Evolutionary conservation across 108 stramenopile genomes (phyloP), one percentile per base, ranked within the genome.

Genomic region (Asterionellopsis glacialis): DNA sequence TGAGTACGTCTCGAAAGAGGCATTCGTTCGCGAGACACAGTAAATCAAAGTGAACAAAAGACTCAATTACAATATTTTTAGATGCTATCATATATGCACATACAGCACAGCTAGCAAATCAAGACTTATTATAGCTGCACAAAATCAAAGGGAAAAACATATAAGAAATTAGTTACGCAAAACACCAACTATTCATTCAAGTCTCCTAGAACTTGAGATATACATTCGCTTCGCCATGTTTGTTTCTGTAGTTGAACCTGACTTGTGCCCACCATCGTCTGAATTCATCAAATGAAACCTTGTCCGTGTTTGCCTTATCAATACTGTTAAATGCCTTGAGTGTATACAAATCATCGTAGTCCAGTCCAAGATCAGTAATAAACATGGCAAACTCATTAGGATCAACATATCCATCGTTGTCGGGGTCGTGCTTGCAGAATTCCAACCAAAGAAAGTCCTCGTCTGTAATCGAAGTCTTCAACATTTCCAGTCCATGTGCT

Each of bases 261-360:
- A 57, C 40, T 41, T 41, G 24, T 40, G 51, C 21, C 81, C 81
- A 77, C 78, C 82, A 84, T 11, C 55, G 45, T 40, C 51, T 59
- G 70, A 82, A 78, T 21, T 82, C 73, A n/a, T 65, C 53, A 69
- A 78, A 82, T 28, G 55, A 48, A n/a, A 78, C 73, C 16, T 26
- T 38, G 1, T 54, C 51, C 58, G 72, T 55, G 18, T 33, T 26
- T 50, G 72, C 65, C 41, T 39, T 51, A 48, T 82, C 74, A 60
- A 78, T 72, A 27, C 59, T 55, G 6, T 43, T 43, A 43, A 78
- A 82, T 45, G 73, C 81, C 41, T 68, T 68, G 53, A 62, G 57
- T 10, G 71, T 73, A 43, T 82, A 76, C 1, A 52, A 51, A 25
- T 79, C 78, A 61, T 76, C 77, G 24, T 79, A 68, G 43, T 83